Conservation (phyloP, 2,329 filamentous ascomycete species). For the Botryotinia convoluta region DNA sequence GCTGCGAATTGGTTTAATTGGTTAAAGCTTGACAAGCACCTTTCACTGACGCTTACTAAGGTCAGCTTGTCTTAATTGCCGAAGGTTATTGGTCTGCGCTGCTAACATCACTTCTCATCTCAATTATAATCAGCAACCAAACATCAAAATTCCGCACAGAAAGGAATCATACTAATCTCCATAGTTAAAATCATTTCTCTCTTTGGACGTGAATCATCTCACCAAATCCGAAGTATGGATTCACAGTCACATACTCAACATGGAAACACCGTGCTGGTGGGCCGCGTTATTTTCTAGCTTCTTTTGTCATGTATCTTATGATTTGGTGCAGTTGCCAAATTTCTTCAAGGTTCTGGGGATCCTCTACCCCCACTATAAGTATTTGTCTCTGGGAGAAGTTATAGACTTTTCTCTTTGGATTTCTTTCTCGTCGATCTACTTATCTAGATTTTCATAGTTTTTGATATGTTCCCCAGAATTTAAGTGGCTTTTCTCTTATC, state of each 20-base stretch:
- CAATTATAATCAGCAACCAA: background rate
- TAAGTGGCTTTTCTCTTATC: background rate
- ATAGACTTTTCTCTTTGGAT: background rate
- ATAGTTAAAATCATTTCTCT: background rate
- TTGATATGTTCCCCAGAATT: background rate
- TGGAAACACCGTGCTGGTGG: background rate
- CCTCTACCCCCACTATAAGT: conserved; percentile 12
- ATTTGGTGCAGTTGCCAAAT: conserved; percentile 1
- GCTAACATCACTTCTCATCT: background rate
- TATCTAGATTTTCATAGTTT: background rate
- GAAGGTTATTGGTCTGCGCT: background rate
- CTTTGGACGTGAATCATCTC: background rate
- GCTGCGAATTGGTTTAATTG: conserved; percentile 8
- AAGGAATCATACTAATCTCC: background rate
- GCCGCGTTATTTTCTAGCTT: background rate
- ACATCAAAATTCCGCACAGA: background rate
- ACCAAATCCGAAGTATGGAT: background rate
- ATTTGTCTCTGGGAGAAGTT: background rate
- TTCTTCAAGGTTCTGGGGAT: background rate
- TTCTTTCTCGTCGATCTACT: background rate
- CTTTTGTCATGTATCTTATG: conserved; percentile 3
- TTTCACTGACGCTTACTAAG: background rate
- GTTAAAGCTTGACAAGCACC: conserved; percentile 2
- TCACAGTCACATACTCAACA: background rate
- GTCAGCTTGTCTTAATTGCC: background rate